phyloP scores from a whole-genome alignment of 2,329 filamentous ascomycete species.

The Chaetomiaceae sp. region DNA sequence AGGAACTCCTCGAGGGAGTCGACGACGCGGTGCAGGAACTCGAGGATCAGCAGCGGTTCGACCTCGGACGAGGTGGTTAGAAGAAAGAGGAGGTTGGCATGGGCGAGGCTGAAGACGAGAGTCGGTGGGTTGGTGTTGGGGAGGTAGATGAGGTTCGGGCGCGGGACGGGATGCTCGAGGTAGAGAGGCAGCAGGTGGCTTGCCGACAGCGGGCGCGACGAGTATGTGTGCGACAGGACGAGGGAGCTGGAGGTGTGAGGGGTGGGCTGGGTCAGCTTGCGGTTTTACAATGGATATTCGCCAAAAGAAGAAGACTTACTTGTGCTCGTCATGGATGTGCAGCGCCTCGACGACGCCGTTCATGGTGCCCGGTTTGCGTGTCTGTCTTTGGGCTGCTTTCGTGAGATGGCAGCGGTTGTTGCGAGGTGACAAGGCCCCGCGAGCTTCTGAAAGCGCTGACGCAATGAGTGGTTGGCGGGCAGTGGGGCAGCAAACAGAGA shows the following conservation, averaged over 20 bases:
- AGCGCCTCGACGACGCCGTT: conserved; percentile 88
- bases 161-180: conserved; percentile 73
- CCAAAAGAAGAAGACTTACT: conserved; percentile 50
- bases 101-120: conserved; percentile 80
- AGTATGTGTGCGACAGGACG: conserved; percentile 85
- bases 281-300: background rate
- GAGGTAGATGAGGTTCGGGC: conserved; percentile 82
- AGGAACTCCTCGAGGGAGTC: conserved; percentile 94
- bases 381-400: background rate
- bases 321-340: conserved; percentile 94
- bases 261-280: conserved; percentile 17
- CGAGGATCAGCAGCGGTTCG: conserved; percentile 83
- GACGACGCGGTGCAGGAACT: conserved; percentile 89
- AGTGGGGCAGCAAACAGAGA: background rate
- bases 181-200: conserved; percentile 78
- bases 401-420: background rate
- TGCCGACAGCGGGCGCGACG: conserved; percentile 72
- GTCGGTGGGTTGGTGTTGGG: conserved; percentile 78
- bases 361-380: conserved; percentile 46
- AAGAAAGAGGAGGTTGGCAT: conserved; percentile 82
- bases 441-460: conserved; percentile 22
- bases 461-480: conserved; percentile 17
- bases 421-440: background rate
- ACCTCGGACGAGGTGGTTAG: conserved; percentile 81
- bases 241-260: conserved; percentile 65